phyloP scores from a whole-genome alignment of 352 stramenopile genomes.

The Phytophthora pini region DNA sequence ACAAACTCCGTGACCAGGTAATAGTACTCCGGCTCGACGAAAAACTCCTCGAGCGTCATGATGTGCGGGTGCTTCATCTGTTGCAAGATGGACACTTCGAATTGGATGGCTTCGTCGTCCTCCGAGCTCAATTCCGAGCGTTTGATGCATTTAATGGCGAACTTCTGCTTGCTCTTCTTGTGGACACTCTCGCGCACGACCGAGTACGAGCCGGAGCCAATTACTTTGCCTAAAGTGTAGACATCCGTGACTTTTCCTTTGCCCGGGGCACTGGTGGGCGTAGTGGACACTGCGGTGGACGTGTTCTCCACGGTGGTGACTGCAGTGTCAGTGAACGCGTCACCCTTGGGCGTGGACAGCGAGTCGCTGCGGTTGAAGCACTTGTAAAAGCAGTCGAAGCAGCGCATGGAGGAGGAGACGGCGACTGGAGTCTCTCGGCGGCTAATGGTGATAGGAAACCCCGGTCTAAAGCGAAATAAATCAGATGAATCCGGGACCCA shows the following conservation, averaged over 20 bases:
- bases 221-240: constrained; percentile 81
- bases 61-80: constrained; percentile 91
- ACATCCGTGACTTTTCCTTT: constrained; percentile 70
- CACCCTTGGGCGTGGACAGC: constrained; percentile 30
- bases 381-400: constrained; percentile 65
- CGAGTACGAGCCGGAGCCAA: constrained; percentile 91
- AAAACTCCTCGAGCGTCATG: constrained; percentile 92
- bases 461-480: constrained; percentile 27
- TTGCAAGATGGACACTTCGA: constrained; percentile 85
- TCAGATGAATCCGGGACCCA: constrained; percentile 26
- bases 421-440: not conserved
- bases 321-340: constrained; percentile 15
- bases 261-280: constrained; percentile 26
- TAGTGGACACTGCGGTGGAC: constrained; percentile 22
- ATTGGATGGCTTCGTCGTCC: constrained; percentile 81
- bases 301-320: constrained; percentile 24
- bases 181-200: constrained; percentile 87
- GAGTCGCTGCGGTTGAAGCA: constrained; percentile 50
- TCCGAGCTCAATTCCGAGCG: constrained; percentile 72
- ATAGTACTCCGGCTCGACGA: constrained; percentile 87
- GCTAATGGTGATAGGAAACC: constrained; percentile 4
- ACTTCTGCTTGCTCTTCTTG: constrained; percentile 82
- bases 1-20: constrained; percentile 92
- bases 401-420: constrained; percentile 52
- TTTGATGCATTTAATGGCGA: constrained; percentile 92